Evolutionary conservation across 257 asterid genomes (phyloP), one percentile per base, ranked within the genome.

Genomic region (Gentiana macrophylla): DNA sequence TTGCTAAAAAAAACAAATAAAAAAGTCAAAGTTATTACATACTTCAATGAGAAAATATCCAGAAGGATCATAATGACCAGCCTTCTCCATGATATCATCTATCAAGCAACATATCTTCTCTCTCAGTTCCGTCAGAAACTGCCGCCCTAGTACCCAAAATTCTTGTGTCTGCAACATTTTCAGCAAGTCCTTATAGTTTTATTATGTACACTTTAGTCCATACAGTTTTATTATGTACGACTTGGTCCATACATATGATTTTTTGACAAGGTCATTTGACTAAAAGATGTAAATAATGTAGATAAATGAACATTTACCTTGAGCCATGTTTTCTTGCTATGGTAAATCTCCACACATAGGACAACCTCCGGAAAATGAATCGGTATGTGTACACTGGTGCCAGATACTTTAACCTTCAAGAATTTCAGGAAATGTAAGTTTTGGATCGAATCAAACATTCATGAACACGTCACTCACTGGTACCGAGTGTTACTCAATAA

Each of bases 1-100:
- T 24, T 24, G 24, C 24, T 24, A 24, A 24, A 24, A 24, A 24
- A 24, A 24, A 24, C 24, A 24, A 24, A 57, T 45, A 10, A 35
- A 33, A 52, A 54, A 56, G n/a, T 32, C 32, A 52, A 45, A 13
- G 36, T 12, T 2, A 15, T 12, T 59, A 59, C 50, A 66, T 76
- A 89, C 97, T 76, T 91, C 98, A 55, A 91, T 78, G 62, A 82
- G 80, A 74, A 91, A 87, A 73, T 83, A 91, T 63, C 98, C 98
- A 3, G 98, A 87, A 56, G 95, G 81, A 72, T 85, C 81, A 55
- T 64, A 59, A 63, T 62, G 63, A 50, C 79, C 90, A 0, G 86
- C 84, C 70, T 68, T 84, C 61, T 62, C 76, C 96, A 87, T 83
- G 65, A 84, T 77, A 68, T 83, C 86, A 74, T 91, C 98, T 1